A percentile compares a stretch with the other conserved stretches of the same genome.
These are phyloP conservation scores for Eucalyptus virginea DNA, from an alignment of 345 rosid species.

Conservation along the genomic window DNA sequence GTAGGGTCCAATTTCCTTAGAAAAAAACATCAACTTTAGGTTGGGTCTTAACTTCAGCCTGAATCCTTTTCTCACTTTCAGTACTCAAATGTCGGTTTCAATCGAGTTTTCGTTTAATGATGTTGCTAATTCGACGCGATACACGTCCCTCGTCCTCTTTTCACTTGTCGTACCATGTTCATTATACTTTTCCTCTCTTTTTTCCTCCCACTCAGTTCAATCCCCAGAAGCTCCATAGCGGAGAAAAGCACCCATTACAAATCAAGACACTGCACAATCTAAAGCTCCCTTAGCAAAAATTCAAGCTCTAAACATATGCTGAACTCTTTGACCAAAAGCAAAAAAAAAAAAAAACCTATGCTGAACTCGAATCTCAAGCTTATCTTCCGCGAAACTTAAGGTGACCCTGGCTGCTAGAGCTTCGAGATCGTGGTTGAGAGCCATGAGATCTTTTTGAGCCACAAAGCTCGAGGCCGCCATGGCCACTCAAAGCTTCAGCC, in stretches of 20 bases:
- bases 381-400: neutral
- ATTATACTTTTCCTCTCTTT: neutral
- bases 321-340: too few species aligned
- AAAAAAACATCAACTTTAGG: neutral
- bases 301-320: too few species aligned
- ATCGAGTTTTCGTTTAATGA: neutral
- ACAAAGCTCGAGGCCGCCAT: neutral
- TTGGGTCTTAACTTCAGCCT: rapidly evolving
- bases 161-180: neutral
- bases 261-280: neutral
- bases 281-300: neutral
- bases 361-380: too few species aligned
- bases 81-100: neutral
- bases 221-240: neutral
- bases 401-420: neutral
- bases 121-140: neutral
- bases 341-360: too few species aligned
- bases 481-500: neutral
- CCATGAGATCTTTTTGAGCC: neutral
- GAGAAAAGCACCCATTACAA: neutral
- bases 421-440: neutral
- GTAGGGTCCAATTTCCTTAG: neutral
- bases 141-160: neutral
- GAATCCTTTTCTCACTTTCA: neutral
- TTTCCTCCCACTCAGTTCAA: rapidly evolving